phyloP scores from a whole-genome alignment of 2,329 filamentous ascomycete genomes.

The Aaosphaeria arxii region DNA sequence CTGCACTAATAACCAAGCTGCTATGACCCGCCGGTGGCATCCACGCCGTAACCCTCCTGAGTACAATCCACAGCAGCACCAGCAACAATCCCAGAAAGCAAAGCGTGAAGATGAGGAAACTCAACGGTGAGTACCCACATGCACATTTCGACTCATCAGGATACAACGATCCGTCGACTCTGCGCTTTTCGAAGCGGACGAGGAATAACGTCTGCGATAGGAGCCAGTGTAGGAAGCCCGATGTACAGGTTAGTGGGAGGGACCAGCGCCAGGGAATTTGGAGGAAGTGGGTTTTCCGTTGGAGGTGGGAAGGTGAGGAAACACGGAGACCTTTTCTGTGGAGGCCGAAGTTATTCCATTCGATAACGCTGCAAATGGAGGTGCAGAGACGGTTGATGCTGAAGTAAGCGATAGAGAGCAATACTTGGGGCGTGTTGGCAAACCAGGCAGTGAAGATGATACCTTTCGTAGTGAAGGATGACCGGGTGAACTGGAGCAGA shows the following conservation, averaged over 20 bases:
- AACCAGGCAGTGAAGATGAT: conserved; percentile 13
- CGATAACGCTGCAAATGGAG: conserved; percentile 39
- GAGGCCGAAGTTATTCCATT: conserved; percentile 43
- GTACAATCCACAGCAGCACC: conserved; percentile 52
- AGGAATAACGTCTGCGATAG: conserved; percentile 41
- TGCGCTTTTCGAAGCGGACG: conserved; percentile 18
- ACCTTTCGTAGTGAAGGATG: not conserved
- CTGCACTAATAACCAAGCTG: conserved; percentile 35
- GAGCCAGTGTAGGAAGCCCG: conserved; percentile 39
- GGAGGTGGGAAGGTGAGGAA: conserved; percentile 22
- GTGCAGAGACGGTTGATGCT: conserved; percentile 45
- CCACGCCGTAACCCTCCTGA: conserved; percentile 70
- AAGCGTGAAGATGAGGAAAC: conserved; percentile 25
- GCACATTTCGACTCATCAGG: not conserved
- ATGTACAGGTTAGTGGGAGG: conserved; percentile 29
- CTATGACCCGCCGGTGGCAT: conserved; percentile 79
- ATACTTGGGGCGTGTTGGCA: conserved; percentile 45
- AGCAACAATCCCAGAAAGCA: conserved; percentile 12
- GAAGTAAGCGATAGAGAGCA: conserved; percentile 47
- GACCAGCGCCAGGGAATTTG: conserved; percentile 35
- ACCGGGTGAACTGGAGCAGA: not conserved
- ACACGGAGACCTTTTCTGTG: conserved; percentile 34
- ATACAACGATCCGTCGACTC: not conserved
- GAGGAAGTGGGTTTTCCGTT: conserved; percentile 39
- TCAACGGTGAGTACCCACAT: conserved; percentile 10